A percentile compares a stretch with the other conserved stretches of the same genome.
Conservation (phyloP, 2,329 filamentous ascomycete genomes). For the Aspergillus neoniger region DNA sequence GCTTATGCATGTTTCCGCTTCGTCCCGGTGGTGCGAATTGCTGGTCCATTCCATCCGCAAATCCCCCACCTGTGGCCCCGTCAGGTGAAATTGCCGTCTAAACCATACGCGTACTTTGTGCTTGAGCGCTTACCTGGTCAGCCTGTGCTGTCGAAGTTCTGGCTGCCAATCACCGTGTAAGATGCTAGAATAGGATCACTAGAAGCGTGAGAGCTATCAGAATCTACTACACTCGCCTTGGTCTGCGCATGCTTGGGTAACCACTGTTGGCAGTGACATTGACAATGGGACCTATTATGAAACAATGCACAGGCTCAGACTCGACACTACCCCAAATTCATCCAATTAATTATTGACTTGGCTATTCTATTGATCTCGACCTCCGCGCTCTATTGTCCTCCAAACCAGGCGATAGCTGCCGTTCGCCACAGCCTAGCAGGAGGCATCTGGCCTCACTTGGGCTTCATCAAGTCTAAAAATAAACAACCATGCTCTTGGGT, state of each 20-base stretch:
- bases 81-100: background rate
- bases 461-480: conserved; percentile 17
- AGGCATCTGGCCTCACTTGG: conserved; percentile 2
- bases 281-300: background rate
- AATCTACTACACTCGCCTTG: background rate
- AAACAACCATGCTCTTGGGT: conserved; percentile 10
- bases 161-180: background rate
- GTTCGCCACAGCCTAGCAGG: background rate
- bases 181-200: background rate
- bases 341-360: background rate
- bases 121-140: background rate
- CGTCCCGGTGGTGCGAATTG: background rate
- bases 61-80: background rate
- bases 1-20: conserved; percentile 9
- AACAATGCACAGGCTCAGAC: background rate
- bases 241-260: background rate
- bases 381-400: background rate
- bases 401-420: background rate
- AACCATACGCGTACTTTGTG: background rate
- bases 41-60: background rate
- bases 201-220: background rate
- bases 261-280: background rate
- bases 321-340: background rate
- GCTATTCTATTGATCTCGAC: background rate
- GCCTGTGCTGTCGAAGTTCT: background rate